Conservation (phyloP, 108 stramenopile species). For the Skeletonema tropicum region DNA sequence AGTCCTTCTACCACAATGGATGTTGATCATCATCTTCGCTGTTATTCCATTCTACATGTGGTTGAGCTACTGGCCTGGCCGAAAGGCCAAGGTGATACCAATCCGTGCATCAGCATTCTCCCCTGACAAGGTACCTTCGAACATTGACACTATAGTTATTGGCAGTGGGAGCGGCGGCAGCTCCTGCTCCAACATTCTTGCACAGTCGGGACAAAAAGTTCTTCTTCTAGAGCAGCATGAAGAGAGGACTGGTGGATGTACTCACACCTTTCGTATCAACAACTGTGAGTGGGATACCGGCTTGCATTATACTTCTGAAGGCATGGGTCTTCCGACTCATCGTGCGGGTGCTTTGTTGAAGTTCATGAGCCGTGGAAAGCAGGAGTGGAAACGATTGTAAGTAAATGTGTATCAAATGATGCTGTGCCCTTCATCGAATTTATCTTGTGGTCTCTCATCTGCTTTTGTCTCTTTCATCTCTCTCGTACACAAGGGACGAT, state of each 20-base stretch:
- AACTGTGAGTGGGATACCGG: slow-evolving; percentile 65
- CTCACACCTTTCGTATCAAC: slow-evolving; percentile 52
- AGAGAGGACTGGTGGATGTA: slow-evolving; percentile 56
- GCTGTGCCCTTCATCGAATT: background rate
- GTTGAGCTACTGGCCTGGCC: slow-evolving; percentile 35
- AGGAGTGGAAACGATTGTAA: slow-evolving; percentile 52
- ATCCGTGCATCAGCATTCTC: slow-evolving; percentile 51
- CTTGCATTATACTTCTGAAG: slow-evolving; percentile 55
- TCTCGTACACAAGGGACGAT: slow-evolving; percentile 25
- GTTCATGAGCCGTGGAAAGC: slow-evolving; percentile 59
- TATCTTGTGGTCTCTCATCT: no score
- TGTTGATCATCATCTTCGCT: slow-evolving; percentile 9
- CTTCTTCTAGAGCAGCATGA: slow-evolving; percentile 78
- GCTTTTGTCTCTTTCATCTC: no score
- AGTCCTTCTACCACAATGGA: slow-evolving; percentile 25
- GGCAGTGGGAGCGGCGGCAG: slow-evolving; percentile 74
- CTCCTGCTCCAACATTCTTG: slow-evolving; percentile 61
- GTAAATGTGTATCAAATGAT: background rate
- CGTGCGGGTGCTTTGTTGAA: slow-evolving; percentile 57
- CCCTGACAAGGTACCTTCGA: slow-evolving; percentile 44
- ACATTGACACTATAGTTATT: slow-evolving; percentile 70
- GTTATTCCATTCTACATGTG: slow-evolving; percentile 22
- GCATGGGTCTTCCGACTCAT: slow-evolving; percentile 45
- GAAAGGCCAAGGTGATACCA: slow-evolving; percentile 25
- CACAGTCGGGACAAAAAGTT: slow-evolving; percentile 63